Evolutionary conservation across 208 protist species (phyloP), one percentile per base, ranked within the genome.

Genomic region (Zelonia costaricensis): DNA sequence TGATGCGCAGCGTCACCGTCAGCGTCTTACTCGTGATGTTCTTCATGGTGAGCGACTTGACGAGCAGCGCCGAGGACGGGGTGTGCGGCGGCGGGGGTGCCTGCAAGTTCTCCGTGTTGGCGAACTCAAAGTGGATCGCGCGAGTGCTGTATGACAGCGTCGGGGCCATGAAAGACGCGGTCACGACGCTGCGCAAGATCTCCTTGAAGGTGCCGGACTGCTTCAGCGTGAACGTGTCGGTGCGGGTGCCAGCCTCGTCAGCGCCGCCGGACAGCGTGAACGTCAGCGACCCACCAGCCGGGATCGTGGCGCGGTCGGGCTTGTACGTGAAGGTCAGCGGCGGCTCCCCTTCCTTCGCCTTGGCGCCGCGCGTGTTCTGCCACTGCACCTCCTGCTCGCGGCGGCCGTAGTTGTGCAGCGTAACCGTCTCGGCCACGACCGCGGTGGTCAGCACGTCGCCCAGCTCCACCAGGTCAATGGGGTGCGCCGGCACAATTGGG

Each of bases 391-490:
- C 84, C 63, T 97, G 86, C 27, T 87, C 63, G 47, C 85, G 80
- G 23, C 88, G 76, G 4, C 97, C 96, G 28, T 91, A 73, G 82
- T 99, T 99, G 38, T 82, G 55, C 13, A 99, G 57, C 6, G 74
- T 63, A 28, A 98, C 65, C 18, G 68, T 52, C 23, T 80, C 69
- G 31, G 58, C 36, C 12, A 90, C 70, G 16, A 55, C 10, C 25
- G 75, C 84, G 40, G 76, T 78, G 1, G 96, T 98, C 68, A 98
- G 95, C 20, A 91, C 74, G 69, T 98, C 81, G 7, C 90, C 93
- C 38, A 99, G 88, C 40, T 98, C 71, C 59, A 96, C 78, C 27
- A 22, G 35, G 23, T 66, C 58, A 63, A 81, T 33, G 23, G 61
- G 12, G 28, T 65, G 75, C 36, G 71, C 61, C 18, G 80, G 53